These are phyloP conservation scores for Annulohypoxylon stygium DNA, from an alignment of 495 filamentous ascomycete genomes.

Conservation along the genomic window DNA sequence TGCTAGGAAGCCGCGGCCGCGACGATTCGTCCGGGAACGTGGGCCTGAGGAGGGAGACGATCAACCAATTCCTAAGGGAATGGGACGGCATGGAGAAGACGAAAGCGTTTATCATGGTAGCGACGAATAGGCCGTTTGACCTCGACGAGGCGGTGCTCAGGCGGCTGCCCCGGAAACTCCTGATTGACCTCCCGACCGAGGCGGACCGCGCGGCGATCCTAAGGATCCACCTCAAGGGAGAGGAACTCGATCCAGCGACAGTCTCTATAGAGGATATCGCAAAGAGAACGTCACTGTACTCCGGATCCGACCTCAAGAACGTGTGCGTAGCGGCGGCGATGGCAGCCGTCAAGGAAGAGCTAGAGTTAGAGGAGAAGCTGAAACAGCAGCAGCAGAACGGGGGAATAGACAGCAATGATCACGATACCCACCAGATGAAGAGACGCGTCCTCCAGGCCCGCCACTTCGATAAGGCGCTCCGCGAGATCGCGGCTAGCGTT, in stretches of 20 bases:
- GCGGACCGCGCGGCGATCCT: conserved; percentile 84
- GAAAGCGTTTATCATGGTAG: conserved; percentile 97
- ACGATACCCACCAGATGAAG: conserved; percentile 69
- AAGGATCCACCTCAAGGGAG: conserved; percentile 84
- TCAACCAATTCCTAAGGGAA: conserved; percentile 97
- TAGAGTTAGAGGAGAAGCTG: conserved; percentile 64
- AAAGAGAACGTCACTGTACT: conserved; percentile 87
- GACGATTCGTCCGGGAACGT: conserved; percentile 62
- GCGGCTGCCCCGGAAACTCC: conserved; percentile 81
- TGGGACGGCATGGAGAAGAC: conserved; percentile 94
- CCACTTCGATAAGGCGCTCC: conserved; percentile 88
- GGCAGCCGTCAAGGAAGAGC: conserved; percentile 84
- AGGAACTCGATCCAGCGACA: conserved; percentile 71
- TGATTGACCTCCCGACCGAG: conserved; percentile 87
- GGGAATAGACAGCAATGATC: not conserved
- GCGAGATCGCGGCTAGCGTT: conserved; percentile 92
- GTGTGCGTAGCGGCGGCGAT: conserved; percentile 90
- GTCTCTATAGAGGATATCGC: conserved; percentile 81
- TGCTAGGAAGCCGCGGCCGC: conserved; percentile 78
- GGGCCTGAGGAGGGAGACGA: conserved; percentile 74
- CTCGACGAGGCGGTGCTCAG: conserved; percentile 94
- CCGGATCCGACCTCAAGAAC: conserved; percentile 96
- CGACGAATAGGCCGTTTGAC: conserved; percentile 96
- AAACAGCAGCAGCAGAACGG: conserved; percentile 29
- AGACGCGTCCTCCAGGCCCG: conserved; percentile 72